Evolutionary conservation across 2,329 filamentous ascomycete species (phyloP), one percentile per base, ranked within the genome.

Genomic region (Orbilia ellipsospora): DNA sequence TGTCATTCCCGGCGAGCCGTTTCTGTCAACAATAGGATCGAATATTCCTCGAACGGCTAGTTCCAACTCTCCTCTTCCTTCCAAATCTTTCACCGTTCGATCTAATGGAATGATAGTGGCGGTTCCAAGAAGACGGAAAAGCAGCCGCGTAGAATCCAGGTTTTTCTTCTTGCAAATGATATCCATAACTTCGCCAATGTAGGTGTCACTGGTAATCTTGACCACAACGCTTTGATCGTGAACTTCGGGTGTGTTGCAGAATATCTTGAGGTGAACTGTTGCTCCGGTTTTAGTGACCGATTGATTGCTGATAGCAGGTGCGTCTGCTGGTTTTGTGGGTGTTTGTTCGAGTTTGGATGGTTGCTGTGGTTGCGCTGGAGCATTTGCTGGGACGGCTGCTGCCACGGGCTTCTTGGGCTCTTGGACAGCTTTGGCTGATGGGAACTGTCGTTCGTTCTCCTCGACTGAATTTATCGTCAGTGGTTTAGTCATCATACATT

Each of bases 181-280:
- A 80, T 94, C 92, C 61, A 94, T 88, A 28, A 95, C 88, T 81
- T 95, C 92, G 51, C 90, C 91, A 52, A 95, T 88, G 81, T 94
- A 95, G 31, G 90, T 94, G 78, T 94, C 91, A 0, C 91, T 93
- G 0, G 90, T 94, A 54, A 92, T 91, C 77, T 92, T 89, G 16
- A 94, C 84, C 0, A 89, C 90, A 23, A 92, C 87, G 83, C 89
- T 88, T 80, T 90, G 90, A n/a, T 90, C 90, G 55, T 79, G 78
- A 31, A 80, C 78, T 15, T 80, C 79, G 4, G 79, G 78, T 7
- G 78, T 80, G 44, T 78, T 78, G 52, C 77, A 77, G 56, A 78
- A 78, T 45, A 80, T 79, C 16, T 78, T 77, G 20, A 80, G 76
- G 28, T 79, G 79, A 36, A 78, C 78, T 8, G 76, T 73, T 4